Evolutionary conservation across 2,329 filamentous ascomycete species (phyloP), one percentile per base, ranked within the genome.

Genomic region (Colletotrichum tropicale): DNA sequence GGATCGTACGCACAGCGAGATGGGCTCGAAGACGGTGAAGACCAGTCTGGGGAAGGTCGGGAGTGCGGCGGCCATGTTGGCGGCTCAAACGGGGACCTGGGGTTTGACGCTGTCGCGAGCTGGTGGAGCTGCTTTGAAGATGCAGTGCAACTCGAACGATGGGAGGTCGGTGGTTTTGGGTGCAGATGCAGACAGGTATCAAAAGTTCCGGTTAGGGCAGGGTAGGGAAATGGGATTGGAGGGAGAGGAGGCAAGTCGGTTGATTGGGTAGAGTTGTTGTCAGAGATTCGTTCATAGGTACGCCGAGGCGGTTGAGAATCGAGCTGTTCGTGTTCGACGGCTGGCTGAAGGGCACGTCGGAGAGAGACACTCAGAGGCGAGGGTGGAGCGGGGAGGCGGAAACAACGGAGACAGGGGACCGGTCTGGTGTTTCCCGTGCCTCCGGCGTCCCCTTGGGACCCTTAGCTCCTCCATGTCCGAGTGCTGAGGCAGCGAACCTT

Each of bases 1-100:
- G 43, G 66, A 60, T 24, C 66, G 76, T 43, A 81, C 89, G 85
- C 88, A 94, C 92, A 94, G 87, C 24, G 92, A 93, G 75, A 94
- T 86, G 36, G 93, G 93, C 83, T 95, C 93, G 56, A 94, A 81
- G 70, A 94, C 82, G 34, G 92, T 93, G 78, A 95, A 94, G 65
- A 94, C 86, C 64, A 93, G 82, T 75, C 92, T 88, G 15, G 93
- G 93, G 80, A 94, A 87, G 5, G 87, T 81, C 3, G 93, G 93
- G 26, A 95, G 87, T 77, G 90, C 88, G 32, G 92, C 88, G 13
- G 91, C 87, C 92, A 93, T 93, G 64, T 21, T 9, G 55, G 58
- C 18, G 30, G 55, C 32, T 66, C 28, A 32, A 43, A 24, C 16
- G 58, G 18, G 18, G 28, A 6, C 28, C 28, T 10, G 58, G 58